phyloP scores from a whole-genome alignment of 2,329 filamentous ascomycete genomes.

The Aspergillus ruber region DNA sequence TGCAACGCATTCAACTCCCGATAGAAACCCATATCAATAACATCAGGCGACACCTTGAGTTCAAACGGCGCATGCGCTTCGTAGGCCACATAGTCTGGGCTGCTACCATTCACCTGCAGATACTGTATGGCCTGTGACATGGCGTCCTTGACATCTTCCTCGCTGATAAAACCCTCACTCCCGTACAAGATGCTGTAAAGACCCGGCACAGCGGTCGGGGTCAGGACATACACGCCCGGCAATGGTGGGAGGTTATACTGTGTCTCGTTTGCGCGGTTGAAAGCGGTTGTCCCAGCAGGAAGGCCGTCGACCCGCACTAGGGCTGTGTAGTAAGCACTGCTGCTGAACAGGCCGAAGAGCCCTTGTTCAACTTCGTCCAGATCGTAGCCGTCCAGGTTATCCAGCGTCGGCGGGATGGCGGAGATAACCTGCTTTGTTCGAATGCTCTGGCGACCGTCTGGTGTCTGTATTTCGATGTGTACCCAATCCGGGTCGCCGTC shows the following conservation, averaged over 20 bases:
- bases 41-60: constrained; percentile 21
- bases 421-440: constrained; percentile 31
- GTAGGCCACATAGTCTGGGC: constrained; percentile 10
- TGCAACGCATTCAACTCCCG: constrained; percentile 33
- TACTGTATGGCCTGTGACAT: constrained; percentile 3
- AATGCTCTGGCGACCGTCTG: constrained; percentile 21
- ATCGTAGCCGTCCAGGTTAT: constrained; percentile 26
- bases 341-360: constrained; percentile 26
- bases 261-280: constrained; percentile 6
- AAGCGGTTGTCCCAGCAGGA: not conserved
- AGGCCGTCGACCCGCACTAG: constrained; percentile 25
- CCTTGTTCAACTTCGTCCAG: constrained; percentile 23
- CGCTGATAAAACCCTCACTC: not conserved
- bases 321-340: constrained; percentile 21
- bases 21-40: constrained; percentile 31
- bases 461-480: constrained; percentile 21
- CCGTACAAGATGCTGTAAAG: constrained; percentile 4
- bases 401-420: constrained; percentile 29
- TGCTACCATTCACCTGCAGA: constrained; percentile 1
- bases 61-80: constrained; percentile 21
- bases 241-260: constrained; percentile 4
- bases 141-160: constrained; percentile 1
- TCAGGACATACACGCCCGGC: constrained; percentile 6
- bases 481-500: constrained; percentile 16
- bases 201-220: not conserved